Evolutionary conservation across 169 alveolate genomes (phyloP).

Genomic region (Pseudocohnilembus persalinus): DNA sequence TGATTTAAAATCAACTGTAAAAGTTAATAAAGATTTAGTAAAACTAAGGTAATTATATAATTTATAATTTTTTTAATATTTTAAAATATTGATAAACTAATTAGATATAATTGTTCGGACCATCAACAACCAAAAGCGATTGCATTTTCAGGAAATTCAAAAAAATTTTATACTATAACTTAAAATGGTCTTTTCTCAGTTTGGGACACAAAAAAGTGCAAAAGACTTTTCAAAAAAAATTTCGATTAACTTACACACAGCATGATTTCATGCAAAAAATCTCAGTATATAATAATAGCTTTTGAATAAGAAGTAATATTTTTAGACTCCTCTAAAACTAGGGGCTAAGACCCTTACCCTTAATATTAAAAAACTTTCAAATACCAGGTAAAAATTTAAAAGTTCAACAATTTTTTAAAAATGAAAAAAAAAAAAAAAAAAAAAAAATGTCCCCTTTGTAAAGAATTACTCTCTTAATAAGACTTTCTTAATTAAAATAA

Average conservation of each 20-base stretch:
- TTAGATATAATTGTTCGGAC: slow-evolving; percentile 64
- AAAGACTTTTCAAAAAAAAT: slow-evolving; percentile 50
- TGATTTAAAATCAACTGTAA: slow-evolving; percentile 33
- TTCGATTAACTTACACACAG: slow-evolving; percentile 55
- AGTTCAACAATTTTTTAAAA: background rate
- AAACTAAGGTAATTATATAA: slow-evolving; percentile 18
- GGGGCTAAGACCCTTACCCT: background rate
- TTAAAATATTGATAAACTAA: too few relatives aligned
- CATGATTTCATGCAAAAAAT: slow-evolving; percentile 62
- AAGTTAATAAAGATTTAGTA: slow-evolving; percentile 24
- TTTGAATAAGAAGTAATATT: slow-evolving; percentile 70
- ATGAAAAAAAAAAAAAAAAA: slow-evolving; percentile 10
- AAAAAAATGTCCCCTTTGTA: slow-evolving; percentile 1
- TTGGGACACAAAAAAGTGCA: slow-evolving; percentile 62
- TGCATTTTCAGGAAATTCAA: slow-evolving; percentile 58
- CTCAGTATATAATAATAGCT: slow-evolving; percentile 66
- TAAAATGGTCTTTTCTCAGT: slow-evolving; percentile 70
- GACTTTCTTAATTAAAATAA: too few relatives aligned
- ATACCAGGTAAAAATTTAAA: background rate
- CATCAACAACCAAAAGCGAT: slow-evolving; percentile 66
- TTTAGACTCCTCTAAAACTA: slow-evolving; percentile 34
- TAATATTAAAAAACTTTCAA: too few relatives aligned
- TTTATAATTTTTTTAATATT: too few relatives aligned
- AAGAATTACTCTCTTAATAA: too few relatives aligned
- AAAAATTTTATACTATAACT: slow-evolving; percentile 68